Evolutionary conservation across 2,329 filamentous ascomycete genomes (phyloP), one percentile per base, ranked within the genome.

Genomic region (Capronia americana): DNA sequence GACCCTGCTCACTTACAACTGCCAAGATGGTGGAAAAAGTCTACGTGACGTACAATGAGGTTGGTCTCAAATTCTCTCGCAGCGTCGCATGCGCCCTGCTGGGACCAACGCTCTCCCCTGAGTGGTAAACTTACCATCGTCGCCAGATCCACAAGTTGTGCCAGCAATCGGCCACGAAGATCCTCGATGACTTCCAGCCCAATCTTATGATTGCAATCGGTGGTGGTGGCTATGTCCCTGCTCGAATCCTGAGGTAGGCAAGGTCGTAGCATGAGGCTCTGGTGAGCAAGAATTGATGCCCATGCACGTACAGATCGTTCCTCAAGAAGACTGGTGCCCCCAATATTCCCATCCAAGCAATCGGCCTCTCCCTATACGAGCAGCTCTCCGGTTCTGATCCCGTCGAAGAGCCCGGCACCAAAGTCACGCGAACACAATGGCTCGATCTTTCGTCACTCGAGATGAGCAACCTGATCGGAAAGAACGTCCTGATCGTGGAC

Each of bases 311-410:
- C 73, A 82, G 83, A 70, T 98, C 95, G 23, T 99, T 99, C 85
- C 91, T 99, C 79, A 97, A 96, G 86, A 87, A 88, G 77, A 86
- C 92, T 67, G 92, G 91, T 73, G 87, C 85, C 69, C 89, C 93
- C 80, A 99, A 99, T 84, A 99, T 99, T 76, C 94, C 95, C 73
- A 99, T 99, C 81, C 95, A 99, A 86, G 95, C 95, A 71, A 99
- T 99, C 79, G 95, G 95, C 57, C 90, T 99, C 71, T 98, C 94
- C 24, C 89, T 99, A 63, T 99, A 99, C 85, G 95, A 99, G 83
- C 86, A 88, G 70, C 90, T 98, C 56, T 77, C 84, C 67, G 84
- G 85, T 69, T 85, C 86, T 65, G 82, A 82, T 59, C 81, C 84
- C 64, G 84, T 92, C 75, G 95, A 99, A 82, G 82, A 85, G 70